Conservation (phyloP, 192 early-diverging fungal genomes). For the Entomortierella parvispora region DNA sequence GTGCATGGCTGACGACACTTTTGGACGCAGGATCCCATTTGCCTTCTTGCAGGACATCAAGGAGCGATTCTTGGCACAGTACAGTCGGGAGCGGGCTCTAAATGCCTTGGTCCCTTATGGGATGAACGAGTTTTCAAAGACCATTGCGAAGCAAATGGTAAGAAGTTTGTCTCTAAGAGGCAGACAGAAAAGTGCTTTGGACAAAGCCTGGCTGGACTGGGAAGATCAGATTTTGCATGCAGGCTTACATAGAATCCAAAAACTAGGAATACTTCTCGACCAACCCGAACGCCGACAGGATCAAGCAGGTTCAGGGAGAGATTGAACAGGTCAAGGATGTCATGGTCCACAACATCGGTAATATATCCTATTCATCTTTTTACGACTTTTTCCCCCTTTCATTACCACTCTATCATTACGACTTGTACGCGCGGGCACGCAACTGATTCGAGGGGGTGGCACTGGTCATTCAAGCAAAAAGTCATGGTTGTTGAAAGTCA, state of each 20-base stretch:
- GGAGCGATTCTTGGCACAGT: slow-evolving; percentile 66
- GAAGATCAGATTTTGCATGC: not conserved
- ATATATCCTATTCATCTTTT: no score
- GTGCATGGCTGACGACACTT: slow-evolving; percentile 81
- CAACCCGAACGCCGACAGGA: slow-evolving; percentile 75
- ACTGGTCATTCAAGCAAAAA: no score
- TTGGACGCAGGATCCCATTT: slow-evolving; percentile 87
- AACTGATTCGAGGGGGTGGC: no score
- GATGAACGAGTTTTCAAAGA: slow-evolving; percentile 83
- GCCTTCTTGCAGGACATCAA: slow-evolving; percentile 89
- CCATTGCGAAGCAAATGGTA: slow-evolving; percentile 88
- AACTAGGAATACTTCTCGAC: slow-evolving; percentile 77
- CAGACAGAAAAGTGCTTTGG: not conserved
- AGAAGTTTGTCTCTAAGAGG: not conserved
- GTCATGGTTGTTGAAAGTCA: no score
- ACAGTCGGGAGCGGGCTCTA: slow-evolving; percentile 63
- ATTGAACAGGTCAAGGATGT: slow-evolving; percentile 95
- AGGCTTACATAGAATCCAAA: not conserved
- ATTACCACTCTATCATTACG: no score
- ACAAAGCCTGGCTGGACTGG: not conserved
- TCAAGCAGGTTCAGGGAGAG: slow-evolving; percentile 87
- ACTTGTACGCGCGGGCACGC: no score
- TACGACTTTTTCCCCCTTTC: no score
- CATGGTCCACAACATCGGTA: slow-evolving; percentile 94
- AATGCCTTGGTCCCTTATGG: slow-evolving; percentile 72